Evolutionary conservation across 352 stramenopile genomes (phyloP).

Genomic region (Pythium biforme): DNA sequence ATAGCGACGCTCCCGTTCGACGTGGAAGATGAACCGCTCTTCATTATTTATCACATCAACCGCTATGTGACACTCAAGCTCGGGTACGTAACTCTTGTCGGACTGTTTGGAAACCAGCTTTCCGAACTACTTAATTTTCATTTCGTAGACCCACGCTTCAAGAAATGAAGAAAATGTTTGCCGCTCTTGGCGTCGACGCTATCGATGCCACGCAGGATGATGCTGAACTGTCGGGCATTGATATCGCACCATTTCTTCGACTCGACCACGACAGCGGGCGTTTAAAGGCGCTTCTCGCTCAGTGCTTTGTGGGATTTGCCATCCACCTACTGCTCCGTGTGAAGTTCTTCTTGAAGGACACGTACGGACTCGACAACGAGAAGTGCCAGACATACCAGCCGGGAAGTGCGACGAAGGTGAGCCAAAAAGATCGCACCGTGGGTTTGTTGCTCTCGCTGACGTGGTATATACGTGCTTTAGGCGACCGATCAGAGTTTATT

Average conservation of each 20-base stretch:
- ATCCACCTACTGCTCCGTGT: constrained; percentile 67
- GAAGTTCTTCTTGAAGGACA: constrained; percentile 73
- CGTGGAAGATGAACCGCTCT: constrained; percentile 79
- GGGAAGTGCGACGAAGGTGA: constrained; percentile 41
- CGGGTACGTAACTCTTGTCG: constrained; percentile 38
- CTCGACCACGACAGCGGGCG: neutral
- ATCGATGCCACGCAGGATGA: constrained; percentile 49
- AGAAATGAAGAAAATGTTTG: constrained; percentile 52
- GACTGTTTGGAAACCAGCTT: neutral
- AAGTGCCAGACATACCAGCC: constrained; percentile 82
- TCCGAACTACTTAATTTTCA: neutral
- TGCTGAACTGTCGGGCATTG: constrained; percentile 42
- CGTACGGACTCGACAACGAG: constrained; percentile 71
- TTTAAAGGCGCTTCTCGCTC: constrained; percentile 19
- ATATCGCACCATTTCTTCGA: constrained; percentile 34
- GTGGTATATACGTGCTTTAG: constrained; percentile 13
- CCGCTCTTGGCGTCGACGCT: constrained; percentile 29
- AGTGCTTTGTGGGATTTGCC: constrained; percentile 45
- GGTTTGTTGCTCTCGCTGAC: neutral
- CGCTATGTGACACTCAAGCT: constrained; percentile 78
- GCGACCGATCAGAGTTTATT: constrained; percentile 31
- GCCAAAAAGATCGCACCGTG: neutral
- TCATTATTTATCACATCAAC: constrained; percentile 88
- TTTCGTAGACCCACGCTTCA: constrained; percentile 52
- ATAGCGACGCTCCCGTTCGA: constrained; percentile 74